A percentile compares a stretch with the other conserved stretches of the same genome.
phyloP scores from a whole-genome alignment of 768 basidiomycete species.

The Lactifluus echinatus region DNA sequence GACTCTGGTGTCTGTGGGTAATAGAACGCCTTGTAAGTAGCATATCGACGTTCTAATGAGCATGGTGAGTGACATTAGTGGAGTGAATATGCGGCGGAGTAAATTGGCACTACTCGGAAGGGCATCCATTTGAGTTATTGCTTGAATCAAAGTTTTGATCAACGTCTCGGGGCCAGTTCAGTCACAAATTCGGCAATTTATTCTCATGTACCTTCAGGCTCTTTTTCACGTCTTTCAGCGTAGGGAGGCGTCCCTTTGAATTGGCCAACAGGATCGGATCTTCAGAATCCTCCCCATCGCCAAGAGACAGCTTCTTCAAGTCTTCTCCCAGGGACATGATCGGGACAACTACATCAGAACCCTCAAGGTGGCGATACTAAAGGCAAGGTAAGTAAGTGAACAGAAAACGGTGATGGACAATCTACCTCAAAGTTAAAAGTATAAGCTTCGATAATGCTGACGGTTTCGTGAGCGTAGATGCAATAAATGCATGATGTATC shows the following conservation, averaged over 20 bases:
- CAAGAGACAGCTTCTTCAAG: slow-evolving; percentile 42
- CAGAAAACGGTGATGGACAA: not conserved
- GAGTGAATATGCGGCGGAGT: not conserved
- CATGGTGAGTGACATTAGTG: not conserved
- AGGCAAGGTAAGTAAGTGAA: not conserved
- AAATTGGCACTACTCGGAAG: slow-evolving; percentile 49
- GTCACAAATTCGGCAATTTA: not conserved
- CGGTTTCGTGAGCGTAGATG: not conserved
- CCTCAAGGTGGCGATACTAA: slow-evolving; percentile 64
- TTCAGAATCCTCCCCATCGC: slow-evolving; percentile 24
- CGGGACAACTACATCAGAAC: slow-evolving; percentile 50
- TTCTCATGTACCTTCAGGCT: slow-evolving; percentile 55
- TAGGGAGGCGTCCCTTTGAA: slow-evolving; percentile 54
- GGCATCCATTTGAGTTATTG: slow-evolving; percentile 72
- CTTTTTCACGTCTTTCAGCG: slow-evolving; percentile 71
- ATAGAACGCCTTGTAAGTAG: slow-evolving; percentile 86
- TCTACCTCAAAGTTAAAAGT: slow-evolving; percentile 71
- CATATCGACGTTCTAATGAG: slow-evolving; percentile 62
- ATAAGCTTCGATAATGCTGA: slow-evolving; percentile 79
- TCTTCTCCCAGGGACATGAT: slow-evolving; percentile 66
- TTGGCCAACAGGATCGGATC: slow-evolving; percentile 58
- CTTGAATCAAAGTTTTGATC: slow-evolving; percentile 67
- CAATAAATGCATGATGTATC: slow-evolving; percentile 24
- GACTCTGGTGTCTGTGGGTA: slow-evolving; percentile 69
- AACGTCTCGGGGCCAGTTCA: slow-evolving; percentile 40